Evolutionary conservation across 2,329 filamentous ascomycete genomes (phyloP).

Genomic region (Tolypocladium paradoxum): DNA sequence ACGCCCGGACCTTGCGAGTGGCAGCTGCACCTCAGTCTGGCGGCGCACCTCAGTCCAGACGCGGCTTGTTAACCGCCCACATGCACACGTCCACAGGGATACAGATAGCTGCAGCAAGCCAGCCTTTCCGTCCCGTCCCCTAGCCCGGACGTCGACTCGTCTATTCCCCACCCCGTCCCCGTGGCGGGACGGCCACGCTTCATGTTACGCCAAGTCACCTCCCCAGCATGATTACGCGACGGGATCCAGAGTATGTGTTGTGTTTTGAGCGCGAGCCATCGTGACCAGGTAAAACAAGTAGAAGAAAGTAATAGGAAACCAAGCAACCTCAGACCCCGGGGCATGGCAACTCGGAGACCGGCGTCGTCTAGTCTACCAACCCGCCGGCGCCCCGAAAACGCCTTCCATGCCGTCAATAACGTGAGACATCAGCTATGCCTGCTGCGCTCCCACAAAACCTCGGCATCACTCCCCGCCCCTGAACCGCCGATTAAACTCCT

Average conservation of each 20-base stretch:
- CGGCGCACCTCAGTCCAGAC: not conserved
- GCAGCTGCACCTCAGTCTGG: not conserved
- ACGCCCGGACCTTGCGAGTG: not conserved
- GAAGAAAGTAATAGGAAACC: not conserved
- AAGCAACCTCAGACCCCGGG: not conserved
- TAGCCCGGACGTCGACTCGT: not conserved
- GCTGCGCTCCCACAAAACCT: not conserved
- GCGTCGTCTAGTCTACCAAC: not conserved
- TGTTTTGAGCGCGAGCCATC: not conserved
- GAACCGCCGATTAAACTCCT: conserved; percentile 56
- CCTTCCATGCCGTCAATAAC: not conserved
- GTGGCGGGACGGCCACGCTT: not conserved
- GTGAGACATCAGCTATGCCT: not conserved
- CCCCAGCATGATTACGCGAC: too few relatives aligned
- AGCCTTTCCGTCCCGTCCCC: not conserved
- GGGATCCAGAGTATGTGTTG: not conserved
- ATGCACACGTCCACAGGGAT: not conserved
- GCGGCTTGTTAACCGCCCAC: not conserved
- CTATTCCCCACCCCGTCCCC: not conserved
- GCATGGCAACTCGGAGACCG: not conserved
- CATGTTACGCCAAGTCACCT: not conserved
- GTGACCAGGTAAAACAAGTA: not conserved
- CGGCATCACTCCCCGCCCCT: conserved; percentile 24
- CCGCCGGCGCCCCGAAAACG: not conserved
- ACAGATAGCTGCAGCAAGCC: not conserved